phyloP scores from a whole-genome alignment of 352 stramenopile species.

The Pseudoperonospora humuli region DNA sequence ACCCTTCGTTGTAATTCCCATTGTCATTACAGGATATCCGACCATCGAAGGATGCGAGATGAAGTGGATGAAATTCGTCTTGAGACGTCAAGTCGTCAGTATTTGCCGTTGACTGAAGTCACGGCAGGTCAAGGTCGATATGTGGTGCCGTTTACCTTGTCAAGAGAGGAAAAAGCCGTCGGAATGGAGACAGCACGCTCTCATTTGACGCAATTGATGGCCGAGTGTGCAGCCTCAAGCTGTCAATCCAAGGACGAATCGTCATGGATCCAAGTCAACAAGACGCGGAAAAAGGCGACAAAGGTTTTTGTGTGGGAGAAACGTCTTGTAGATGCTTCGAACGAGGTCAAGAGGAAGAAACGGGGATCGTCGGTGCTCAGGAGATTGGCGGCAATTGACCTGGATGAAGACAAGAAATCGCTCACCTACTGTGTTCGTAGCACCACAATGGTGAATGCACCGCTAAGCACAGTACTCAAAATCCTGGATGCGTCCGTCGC shows the following conservation, averaged over 20 bases:
- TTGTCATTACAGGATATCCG: neutral
- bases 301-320: slow-evolving; percentile 52
- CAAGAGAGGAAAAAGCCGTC: slow-evolving; percentile 31
- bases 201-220: slow-evolving; percentile 26
- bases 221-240: slow-evolving; percentile 20
- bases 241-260: neutral
- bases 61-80: neutral
- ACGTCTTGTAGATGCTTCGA: slow-evolving; percentile 1
- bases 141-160: slow-evolving; percentile 44
- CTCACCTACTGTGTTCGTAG: slow-evolving; percentile 48
- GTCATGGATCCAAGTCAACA: slow-evolving; percentile 31
- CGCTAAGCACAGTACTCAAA: slow-evolving; percentile 49
- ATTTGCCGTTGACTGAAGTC: neutral
- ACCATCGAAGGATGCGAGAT: neutral
- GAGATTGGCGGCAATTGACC: neutral
- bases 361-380: neutral
- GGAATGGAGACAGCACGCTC: slow-evolving; percentile 18
- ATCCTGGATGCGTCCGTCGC: slow-evolving; percentile 47
- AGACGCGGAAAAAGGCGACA: slow-evolving; percentile 28
- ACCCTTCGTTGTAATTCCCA: no score
- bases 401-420: slow-evolving; percentile 1
- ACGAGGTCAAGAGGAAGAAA: slow-evolving; percentile 21
- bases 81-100: neutral
- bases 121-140: slow-evolving; percentile 31
- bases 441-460: slow-evolving; percentile 42